Percentiles rank a stretch among this genome's conserved stretches.
Conservation (phyloP, 2,329 filamentous ascomycete genomes). For the Hymenoscyphus occultus region DNA sequence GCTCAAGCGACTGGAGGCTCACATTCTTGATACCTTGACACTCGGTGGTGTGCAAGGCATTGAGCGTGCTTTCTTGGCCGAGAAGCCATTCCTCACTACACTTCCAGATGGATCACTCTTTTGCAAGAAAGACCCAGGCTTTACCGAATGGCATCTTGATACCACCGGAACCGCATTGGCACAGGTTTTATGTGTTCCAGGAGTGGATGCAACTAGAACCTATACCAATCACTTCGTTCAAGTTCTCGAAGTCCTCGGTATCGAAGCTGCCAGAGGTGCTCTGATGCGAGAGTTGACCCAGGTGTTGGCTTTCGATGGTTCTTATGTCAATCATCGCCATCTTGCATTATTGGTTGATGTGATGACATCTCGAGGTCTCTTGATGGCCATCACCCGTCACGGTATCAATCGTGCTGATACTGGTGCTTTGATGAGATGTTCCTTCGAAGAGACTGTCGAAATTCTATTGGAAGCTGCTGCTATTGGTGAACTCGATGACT, state of each 20-base stretch:
- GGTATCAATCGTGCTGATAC: constrained; percentile 98
- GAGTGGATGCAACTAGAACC: constrained; percentile 81
- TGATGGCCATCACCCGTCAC: constrained; percentile 96
- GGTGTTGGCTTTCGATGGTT: constrained; percentile 96
- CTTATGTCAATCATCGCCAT: constrained; percentile 98
- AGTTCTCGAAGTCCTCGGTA: constrained; percentile 90
- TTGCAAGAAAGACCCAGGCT: constrained; percentile 67
- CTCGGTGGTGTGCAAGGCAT: constrained; percentile 88
- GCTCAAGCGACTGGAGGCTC: constrained; percentile 85
- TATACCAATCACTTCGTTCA: constrained; percentile 97
- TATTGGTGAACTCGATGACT: constrained; percentile 93
- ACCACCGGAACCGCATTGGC: constrained; percentile 87
- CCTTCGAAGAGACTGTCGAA: constrained; percentile 98
- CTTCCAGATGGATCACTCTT: constrained; percentile 69
- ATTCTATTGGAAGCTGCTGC: constrained; percentile 95
- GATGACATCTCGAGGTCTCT: constrained; percentile 91
- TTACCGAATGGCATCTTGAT: constrained; percentile 90
- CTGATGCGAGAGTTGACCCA: constrained; percentile 85
- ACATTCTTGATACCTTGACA: constrained; percentile 86
- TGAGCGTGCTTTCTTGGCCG: constrained; percentile 89
- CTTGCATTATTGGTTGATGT: constrained; percentile 93
- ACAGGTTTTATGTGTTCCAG: constrained; percentile 79
- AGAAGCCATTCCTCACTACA: constrained; percentile 66
- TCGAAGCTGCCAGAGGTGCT: constrained; percentile 86
- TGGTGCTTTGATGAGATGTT: constrained; percentile 97